Evolutionary conservation across 1,139 yeast genomes (phyloP), one percentile per base, ranked within the genome.

Genomic region (Hyphopichia khmerensis): DNA sequence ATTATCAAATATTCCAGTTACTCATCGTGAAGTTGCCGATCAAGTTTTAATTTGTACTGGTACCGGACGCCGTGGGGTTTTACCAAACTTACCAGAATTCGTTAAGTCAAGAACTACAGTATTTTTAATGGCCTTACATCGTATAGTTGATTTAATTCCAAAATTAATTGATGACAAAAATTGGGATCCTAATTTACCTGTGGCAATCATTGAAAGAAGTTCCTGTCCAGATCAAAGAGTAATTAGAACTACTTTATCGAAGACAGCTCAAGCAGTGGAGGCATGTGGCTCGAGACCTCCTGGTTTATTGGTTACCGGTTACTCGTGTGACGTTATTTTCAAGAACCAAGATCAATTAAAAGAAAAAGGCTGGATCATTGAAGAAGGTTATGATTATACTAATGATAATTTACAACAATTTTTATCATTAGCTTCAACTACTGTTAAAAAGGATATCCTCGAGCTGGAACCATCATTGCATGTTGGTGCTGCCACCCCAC

Each of bases 1-100:
- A n/a, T 75, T 83, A 37, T 84, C 96, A 0, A 76, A 80, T 42
- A 87, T 91, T 34, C 96, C 98, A 0, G 90, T 95, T 13, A 93
- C 99, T 0, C 96, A 90, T 57, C 72, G 99, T 48, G 95, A 87
- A 37, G 91, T 88, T 2, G 89, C 96, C 2, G 98, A 91, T 61
- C 97, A 91, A 63, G 91, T 91, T 1, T 73, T 91, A 43, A 82
- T 93, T 24, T 89, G 96, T 62, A 93, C 99, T 0, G 99, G 99
- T 10, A 90, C 96, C 0, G 98, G 97, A 0, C 80, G 95, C 45
- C 80, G 85, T 33, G 98, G 98, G 3, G 84, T 83, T 3, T 64
- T 88, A 39, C 96, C 96, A 1, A 72, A 73, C 40, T 67, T 88
- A 15, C 98, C 99, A 0, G 85, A 80, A 43, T 91, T 76, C 65